Percentiles rank a stretch among this genome's conserved stretches.
These are phyloP conservation scores for Cladobotryum mycophilum DNA, from an alignment of 2,329 filamentous ascomycete genomes.

Conservation along the genomic window DNA sequence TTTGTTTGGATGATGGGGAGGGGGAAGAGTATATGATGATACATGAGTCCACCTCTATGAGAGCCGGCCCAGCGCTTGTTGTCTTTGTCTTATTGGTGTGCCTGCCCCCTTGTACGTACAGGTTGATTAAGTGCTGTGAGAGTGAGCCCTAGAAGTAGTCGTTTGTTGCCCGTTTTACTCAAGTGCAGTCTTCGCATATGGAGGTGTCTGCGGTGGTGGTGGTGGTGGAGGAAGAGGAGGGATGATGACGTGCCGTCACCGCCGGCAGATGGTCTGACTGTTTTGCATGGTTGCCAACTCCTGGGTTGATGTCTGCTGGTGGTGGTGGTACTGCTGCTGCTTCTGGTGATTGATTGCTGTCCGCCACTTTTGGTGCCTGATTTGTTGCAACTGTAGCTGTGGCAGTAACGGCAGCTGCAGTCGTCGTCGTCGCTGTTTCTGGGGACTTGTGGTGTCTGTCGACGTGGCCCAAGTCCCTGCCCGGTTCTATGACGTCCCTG, in stretches of 20 bases:
- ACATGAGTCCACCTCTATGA: background rate
- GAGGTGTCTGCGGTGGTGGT: slow-evolving; percentile 2
- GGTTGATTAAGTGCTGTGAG: background rate
- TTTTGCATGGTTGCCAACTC: too few relatives aligned
- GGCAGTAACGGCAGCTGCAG: background rate
- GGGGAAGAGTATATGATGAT: background rate
- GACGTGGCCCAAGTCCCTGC: slow-evolving; percentile 73
- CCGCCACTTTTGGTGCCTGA: background rate
- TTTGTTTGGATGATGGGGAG: too few relatives aligned
- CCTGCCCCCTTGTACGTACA: background rate
- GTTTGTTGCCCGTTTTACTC: background rate
- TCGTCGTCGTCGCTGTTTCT: slow-evolving; percentile 1
- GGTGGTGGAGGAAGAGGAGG: too few relatives aligned
- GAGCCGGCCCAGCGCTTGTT: background rate
- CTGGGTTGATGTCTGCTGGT: background rate
- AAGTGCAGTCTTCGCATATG: slow-evolving; percentile 24
- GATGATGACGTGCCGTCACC: too few relatives aligned
- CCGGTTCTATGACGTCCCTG: slow-evolving; percentile 74
- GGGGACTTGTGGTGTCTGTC: slow-evolving; percentile 44
- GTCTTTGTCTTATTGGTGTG: background rate
- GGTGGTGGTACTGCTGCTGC: slow-evolving; percentile 2
- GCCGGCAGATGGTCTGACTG: too few relatives aligned
- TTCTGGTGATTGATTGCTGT: background rate
- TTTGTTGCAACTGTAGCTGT: too few relatives aligned
- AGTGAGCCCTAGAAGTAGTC: background rate